Percentiles rank a stretch among this genome's conserved stretches.
Conservation (phyloP, 31 red algal genomes). For the Porphyra umbilicalis region DNA sequence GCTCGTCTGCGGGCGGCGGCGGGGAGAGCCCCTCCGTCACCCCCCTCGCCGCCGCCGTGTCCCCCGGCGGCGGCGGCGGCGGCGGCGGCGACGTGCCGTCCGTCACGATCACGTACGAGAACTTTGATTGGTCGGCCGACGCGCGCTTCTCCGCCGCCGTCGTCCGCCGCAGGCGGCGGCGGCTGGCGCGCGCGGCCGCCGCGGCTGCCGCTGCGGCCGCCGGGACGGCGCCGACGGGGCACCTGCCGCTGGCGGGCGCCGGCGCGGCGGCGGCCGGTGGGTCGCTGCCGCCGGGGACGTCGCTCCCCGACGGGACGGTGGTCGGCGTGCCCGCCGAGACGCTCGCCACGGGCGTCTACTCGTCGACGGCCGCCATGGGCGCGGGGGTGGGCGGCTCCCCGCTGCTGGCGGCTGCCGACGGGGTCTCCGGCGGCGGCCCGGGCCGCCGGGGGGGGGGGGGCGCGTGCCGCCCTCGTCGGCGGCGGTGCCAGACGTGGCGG, state of each 20-base stretch:
- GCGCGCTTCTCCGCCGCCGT: conserved; percentile 89
- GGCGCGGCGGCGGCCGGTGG: no score
- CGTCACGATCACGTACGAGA: conserved; percentile 67
- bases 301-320: not conserved
- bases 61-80: not conserved
- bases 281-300: not conserved
- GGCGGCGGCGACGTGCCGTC: conserved; percentile 8
- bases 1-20: not conserved
- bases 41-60: not conserved
- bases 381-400: not conserved
- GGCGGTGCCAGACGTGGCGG: not conserved
- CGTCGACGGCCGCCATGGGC: not conserved
- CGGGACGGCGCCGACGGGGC: not conserved
- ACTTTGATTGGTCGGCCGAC: conserved; percentile 86
- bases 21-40: not conserved
- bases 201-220: not conserved
- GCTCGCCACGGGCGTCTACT: not conserved
- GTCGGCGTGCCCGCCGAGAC: not conserved
- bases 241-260: no score
- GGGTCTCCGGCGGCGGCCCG: not conserved
- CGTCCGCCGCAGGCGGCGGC: conserved; percentile 77
- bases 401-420: not conserved
- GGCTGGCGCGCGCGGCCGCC: conserved; percentile 65
- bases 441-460: not conserved
- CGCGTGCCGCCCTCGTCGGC: not conserved